phyloP scores from a whole-genome alignment of 441 rosid genomes.

The Syzygium malaccense region DNA sequence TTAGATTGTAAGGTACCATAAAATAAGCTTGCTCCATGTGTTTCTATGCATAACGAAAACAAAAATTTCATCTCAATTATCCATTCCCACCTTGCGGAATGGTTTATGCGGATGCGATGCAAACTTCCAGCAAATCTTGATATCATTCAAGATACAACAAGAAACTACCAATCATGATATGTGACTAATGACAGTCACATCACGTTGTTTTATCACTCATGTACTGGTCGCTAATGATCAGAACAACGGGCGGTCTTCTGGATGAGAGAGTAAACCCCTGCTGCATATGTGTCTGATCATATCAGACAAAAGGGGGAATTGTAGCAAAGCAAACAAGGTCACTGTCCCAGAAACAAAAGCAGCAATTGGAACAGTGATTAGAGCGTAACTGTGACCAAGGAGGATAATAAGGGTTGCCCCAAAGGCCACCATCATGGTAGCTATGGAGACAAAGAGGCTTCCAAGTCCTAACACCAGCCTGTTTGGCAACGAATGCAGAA shows the following conservation, averaged over 20 bases:
- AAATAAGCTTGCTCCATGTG: neutral
- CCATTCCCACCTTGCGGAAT: neutral
- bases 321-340: neutral
- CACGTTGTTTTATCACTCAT: accelerated
- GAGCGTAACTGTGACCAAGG: neutral
- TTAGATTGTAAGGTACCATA: neutral
- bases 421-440: neutral
- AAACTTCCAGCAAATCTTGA: neutral
- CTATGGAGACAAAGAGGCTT: neutral
- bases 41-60: neutral
- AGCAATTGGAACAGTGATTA: neutral
- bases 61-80: neutral
- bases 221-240: neutral
- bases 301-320: neutral
- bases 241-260: neutral
- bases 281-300: neutral
- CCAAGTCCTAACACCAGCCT: neutral
- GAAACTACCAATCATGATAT: neutral
- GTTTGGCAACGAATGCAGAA: neutral
- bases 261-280: neutral
- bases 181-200: neutral
- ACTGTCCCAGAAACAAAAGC: neutral
- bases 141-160: neutral
- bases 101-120: neutral
- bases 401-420: neutral